Conservation (phyloP, 805 yeast species). For the Sugiyamaella mastotermitis region DNA sequence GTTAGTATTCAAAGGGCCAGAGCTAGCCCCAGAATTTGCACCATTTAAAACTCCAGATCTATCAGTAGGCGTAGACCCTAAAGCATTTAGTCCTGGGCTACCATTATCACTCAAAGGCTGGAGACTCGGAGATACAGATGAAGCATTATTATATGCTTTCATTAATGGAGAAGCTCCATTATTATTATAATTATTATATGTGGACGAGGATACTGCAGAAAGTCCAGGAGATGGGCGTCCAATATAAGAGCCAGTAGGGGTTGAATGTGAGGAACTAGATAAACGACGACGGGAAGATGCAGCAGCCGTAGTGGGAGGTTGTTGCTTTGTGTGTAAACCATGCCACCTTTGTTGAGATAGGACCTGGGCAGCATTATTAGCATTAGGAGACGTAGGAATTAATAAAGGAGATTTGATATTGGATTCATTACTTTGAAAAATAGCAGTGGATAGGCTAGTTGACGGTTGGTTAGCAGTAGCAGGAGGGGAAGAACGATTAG, state of each 20-base stretch:
- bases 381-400: constrained; percentile 6
- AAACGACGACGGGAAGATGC: not conserved
- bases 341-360: constrained; percentile 2
- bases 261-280: not conserved
- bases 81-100: too few relatives aligned
- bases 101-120: too few relatives aligned
- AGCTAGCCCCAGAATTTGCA: not conserved
- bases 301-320: not conserved
- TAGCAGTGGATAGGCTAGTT: not conserved
- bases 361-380: constrained; percentile 8
- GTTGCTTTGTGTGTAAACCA: not conserved
- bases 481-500: not conserved
- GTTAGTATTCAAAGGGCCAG: constrained; percentile 46
- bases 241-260: constrained; percentile 5
- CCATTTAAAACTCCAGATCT: not conserved
- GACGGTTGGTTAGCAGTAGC: not conserved
- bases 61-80: not conserved
- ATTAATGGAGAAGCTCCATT: too few relatives aligned
- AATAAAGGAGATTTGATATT: not conserved
- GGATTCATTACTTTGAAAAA: not conserved
- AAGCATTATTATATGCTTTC: too few relatives aligned
- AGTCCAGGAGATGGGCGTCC: constrained; percentile 1
- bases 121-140: too few relatives aligned
- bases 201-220: not conserved
- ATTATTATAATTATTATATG: too few relatives aligned